Evolutionary conservation across 2,329 filamentous ascomycete genomes (phyloP).

Genomic region (Colletotrichum orchidophilum): DNA sequence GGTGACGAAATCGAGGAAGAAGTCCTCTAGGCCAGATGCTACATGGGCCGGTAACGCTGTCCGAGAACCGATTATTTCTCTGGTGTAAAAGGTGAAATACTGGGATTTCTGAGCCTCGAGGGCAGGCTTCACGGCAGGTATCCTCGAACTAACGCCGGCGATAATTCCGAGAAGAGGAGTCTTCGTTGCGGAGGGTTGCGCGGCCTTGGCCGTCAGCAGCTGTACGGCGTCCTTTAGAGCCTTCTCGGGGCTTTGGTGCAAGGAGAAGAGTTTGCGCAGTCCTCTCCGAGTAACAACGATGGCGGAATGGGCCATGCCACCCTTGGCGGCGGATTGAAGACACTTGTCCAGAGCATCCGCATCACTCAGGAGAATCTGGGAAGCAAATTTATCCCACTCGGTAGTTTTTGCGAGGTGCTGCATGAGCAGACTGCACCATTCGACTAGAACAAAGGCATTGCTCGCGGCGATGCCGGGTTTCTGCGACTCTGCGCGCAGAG

Average conservation of each 20-base stretch:
- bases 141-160: conserved; percentile 84
- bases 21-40: conserved; percentile 78
- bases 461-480: conserved; percentile 81
- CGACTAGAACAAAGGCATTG: conserved; percentile 87
- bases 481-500: conserved; percentile 75
- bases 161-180: conserved; percentile 84
- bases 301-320: conserved; percentile 76
- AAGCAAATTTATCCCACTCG: conserved; percentile 71
- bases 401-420: conserved; percentile 72
- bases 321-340: conserved; percentile 70
- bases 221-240: conserved; percentile 71
- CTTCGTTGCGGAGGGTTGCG: conserved; percentile 73
- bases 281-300: conserved; percentile 82
- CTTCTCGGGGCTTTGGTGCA: conserved; percentile 65
- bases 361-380: conserved; percentile 73
- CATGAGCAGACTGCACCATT: conserved; percentile 87
- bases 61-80: conserved; percentile 86
- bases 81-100: conserved; percentile 83
- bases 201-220: conserved; percentile 73
- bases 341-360: conserved; percentile 83
- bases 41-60: conserved; percentile 76
- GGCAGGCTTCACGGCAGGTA: conserved; percentile 68
- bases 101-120: conserved; percentile 74
- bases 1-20: conserved; percentile 80
- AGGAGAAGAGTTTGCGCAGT: conserved; percentile 76